Evolutionary conservation across 441 rosid genomes (phyloP), one percentile per base, ranked within the genome.

Genomic region (Daphne laureola): DNA sequence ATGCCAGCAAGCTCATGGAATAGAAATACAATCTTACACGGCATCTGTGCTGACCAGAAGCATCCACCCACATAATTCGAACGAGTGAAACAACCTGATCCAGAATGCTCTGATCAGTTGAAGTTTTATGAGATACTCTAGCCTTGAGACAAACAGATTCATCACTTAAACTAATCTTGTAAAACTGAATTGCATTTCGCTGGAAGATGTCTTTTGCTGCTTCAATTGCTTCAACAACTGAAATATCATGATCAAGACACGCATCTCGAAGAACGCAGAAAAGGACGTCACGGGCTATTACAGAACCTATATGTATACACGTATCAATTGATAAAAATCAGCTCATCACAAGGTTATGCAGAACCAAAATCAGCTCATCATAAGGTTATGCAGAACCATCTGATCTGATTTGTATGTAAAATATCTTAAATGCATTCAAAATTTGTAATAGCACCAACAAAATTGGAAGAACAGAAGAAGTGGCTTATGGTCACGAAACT

Each of bases 41-140:
- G 59, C 90, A 90, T 83, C 98, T 76, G 59, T 85, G 89, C 65
- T 90, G 99, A 67, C 99, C 99, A 55, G 95, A 87, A 51, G 93
- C 48, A 79, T 90, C 97, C 55, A 79, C 82, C 98, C 96, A 93
- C 23, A 93, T 63, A 43, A 90, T 12, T 26, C 98, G 95, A 63
- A 87, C 78, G 63, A 90, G 68, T n/a, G 76, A 78, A 58, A 57
- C 68, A 67, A 48, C 54, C 59, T 47, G 60, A 49, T 62, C 65
- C 21, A 53, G 55, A 17, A 58, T 62, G 62, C 51, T 59, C 48
- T 51, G 51, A 64, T 73, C 74, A 63, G 61, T 47, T 51, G 54
- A 65, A 55, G 58, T 59, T 26, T 53, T 67, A 21, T 57, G 48
- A 63, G 73, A 64, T 12, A 48, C 21, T 45, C 49, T 64, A 57